phyloP scores from a whole-genome alignment of 345 rosid species.

The Eutrema heterophyllum region DNA sequence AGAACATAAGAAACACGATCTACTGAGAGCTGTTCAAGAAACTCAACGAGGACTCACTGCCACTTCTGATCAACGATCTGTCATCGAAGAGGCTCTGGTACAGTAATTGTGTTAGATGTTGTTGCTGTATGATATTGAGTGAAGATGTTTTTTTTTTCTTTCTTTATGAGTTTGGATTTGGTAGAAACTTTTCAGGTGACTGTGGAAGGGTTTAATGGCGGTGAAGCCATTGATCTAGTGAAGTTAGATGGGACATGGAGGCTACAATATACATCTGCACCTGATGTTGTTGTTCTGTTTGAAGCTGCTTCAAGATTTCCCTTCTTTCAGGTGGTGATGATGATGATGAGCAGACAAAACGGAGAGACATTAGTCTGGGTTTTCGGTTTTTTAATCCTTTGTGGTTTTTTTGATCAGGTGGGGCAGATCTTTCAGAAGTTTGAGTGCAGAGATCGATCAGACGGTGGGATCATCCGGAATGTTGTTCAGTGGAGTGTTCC shows the following conservation, averaged over 20 bases:
- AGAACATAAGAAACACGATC: slow-evolving; percentile 62
- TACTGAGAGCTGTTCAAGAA: slow-evolving; percentile 64
- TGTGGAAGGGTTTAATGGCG: slow-evolving; percentile 62
- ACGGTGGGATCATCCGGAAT: slow-evolving; percentile 70
- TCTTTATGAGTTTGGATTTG: slow-evolving; percentile 10
- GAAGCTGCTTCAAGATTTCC: slow-evolving; percentile 88
- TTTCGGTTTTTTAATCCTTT: neutral
- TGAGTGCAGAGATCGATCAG: slow-evolving; percentile 50
- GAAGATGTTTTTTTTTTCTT: neutral
- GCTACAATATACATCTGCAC: slow-evolving; percentile 86
- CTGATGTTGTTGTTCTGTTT: slow-evolving; percentile 76
- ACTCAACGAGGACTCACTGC: slow-evolving; percentile 65
- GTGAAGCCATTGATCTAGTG: slow-evolving; percentile 59
- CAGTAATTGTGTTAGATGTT: slow-evolving; percentile 5
- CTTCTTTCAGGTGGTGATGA: slow-evolving; percentile 57
- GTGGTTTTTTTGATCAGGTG: slow-evolving; percentile 40
- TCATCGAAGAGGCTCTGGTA: slow-evolving; percentile 83
- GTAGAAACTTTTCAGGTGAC: slow-evolving; percentile 50
- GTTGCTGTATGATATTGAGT: neutral
- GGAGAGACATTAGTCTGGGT: neutral
- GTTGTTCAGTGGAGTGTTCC: slow-evolving; percentile 89
- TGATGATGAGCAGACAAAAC: neutral
- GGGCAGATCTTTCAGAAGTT: slow-evolving; percentile 88
- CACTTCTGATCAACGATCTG: slow-evolving; percentile 67
- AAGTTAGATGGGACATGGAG: slow-evolving; percentile 95